Percentiles rank a stretch among this genome's conserved stretches.
Evolutionary conservation across 1,284 basidiomycete genomes (phyloP).

Genomic region (Ustilago crameri): DNA sequence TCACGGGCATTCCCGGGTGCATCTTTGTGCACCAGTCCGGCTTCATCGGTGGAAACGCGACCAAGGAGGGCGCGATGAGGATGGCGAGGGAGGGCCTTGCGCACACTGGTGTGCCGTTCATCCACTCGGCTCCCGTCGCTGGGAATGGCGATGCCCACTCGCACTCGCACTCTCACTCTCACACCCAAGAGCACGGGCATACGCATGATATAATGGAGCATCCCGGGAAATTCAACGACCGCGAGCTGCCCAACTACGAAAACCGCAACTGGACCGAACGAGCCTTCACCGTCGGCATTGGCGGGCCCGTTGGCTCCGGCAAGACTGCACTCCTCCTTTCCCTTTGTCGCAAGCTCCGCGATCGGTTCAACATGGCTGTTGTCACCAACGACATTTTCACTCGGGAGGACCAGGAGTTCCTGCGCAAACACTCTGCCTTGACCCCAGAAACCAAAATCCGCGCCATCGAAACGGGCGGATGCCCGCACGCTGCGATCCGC

Average conservation of each 20-base stretch:
- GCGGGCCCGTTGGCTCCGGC: conserved; percentile 93
- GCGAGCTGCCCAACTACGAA: conserved; percentile 89
- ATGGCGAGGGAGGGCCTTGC: conserved; percentile 78
- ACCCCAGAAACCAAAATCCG: conserved; percentile 82
- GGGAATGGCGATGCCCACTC: conserved; percentile 23
- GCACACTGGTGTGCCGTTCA: conserved; percentile 28
- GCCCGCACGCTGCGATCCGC: conserved; percentile 70
- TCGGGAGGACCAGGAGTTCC: conserved; percentile 92
- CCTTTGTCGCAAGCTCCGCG: conserved; percentile 85
- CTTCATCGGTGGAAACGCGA: conserved; percentile 93
- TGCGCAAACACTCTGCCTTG: conserved; percentile 90
- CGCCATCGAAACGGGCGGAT: conserved; percentile 85
- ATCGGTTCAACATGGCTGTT: conserved; percentile 87
- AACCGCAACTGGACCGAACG: conserved; percentile 87
- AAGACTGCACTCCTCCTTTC: conserved; percentile 95
- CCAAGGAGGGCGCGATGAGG: conserved; percentile 83
- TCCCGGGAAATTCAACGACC: conserved; percentile 87
- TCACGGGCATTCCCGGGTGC: conserved; percentile 80
- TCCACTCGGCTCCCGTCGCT: conserved; percentile 27
- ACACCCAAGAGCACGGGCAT: conserved; percentile 62
- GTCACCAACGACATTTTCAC: conserved; percentile 72
- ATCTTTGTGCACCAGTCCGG: conserved; percentile 95
- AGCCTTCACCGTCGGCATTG: conserved; percentile 96
- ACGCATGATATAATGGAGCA: conserved; percentile 55
- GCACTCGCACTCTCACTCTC: conserved; percentile 43